Conservation (phyloP, 306 rosid species). For the Carpinus fangiana region DNA sequence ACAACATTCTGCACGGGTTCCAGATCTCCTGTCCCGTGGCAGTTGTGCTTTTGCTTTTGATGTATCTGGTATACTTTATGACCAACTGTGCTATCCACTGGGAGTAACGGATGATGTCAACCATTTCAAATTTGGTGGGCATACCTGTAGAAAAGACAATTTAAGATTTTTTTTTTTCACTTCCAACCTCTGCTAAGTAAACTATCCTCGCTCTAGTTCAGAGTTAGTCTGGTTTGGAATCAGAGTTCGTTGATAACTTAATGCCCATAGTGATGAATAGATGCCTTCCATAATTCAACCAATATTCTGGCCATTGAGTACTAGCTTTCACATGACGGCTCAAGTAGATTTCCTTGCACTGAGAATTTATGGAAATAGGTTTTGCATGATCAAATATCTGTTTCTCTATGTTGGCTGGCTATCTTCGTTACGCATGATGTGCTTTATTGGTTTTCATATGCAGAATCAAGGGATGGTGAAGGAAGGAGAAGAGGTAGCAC, state of each 20-base stretch:
- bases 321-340: no score
- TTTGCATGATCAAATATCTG: background rate
- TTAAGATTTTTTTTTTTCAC: background rate
- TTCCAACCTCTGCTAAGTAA: background rate
- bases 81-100: background rate
- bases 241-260: background rate
- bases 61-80: constrained; percentile 4
- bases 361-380: background rate
- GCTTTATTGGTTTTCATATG: constrained; percentile 14
- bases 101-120: background rate
- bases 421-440: constrained; percentile 5
- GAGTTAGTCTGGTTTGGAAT: background rate
- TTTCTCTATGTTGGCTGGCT: background rate
- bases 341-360: background rate
- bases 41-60: background rate
- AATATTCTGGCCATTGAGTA: background rate
- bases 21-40: background rate
- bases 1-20: background rate
- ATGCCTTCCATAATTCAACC: background rate
- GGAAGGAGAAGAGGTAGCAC: constrained; percentile 96
- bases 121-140: background rate
- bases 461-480: constrained; percentile 96
- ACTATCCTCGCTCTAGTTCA: background rate
- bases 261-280: background rate
- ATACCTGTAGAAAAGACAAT: background rate